Conservation (phyloP, 192 early-diverging fungal species). For the Phlyctochytrium planicorne region DNA sequence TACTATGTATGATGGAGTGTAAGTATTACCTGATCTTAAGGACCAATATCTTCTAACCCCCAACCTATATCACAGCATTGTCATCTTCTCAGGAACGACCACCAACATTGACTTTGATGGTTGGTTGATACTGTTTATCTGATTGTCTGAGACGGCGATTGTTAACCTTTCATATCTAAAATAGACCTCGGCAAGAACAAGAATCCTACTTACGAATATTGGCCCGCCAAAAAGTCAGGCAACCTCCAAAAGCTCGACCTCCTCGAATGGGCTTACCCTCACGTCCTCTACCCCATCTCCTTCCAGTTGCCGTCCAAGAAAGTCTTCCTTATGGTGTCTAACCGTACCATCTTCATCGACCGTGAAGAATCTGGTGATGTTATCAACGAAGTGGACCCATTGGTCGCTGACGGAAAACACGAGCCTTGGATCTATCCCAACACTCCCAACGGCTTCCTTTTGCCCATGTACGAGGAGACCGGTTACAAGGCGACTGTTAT, state of each 20-base stretch:
- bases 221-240: conserved; percentile 2
- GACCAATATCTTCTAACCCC: conserved; percentile 1
- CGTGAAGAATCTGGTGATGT: background rate
- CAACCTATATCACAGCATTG: background rate
- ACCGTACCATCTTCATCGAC: conserved; percentile 27
- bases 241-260: background rate
- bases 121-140: too few relatives aligned
- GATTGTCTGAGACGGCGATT: too few relatives aligned
- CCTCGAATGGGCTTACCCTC: conserved; percentile 26
- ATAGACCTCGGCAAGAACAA: conserved; percentile 21
- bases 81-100: conserved; percentile 24
- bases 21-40: conserved; percentile 4
- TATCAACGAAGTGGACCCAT: background rate
- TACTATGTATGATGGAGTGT: conserved; percentile 22
- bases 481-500: conserved; percentile 34
- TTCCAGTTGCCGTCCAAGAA: conserved; percentile 23
- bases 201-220: conserved; percentile 46
- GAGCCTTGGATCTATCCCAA: conserved; percentile 36
- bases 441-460: conserved; percentile 33
- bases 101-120: conserved; percentile 24
- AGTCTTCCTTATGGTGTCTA: conserved; percentile 27
- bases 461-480: conserved; percentile 30
- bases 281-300: conserved; percentile 27
- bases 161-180: too few relatives aligned
- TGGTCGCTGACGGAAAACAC: conserved; percentile 15